phyloP scores from a whole-genome alignment of 2,329 filamentous ascomycete genomes.

The Nannizziopsis arthrosporioides region DNA sequence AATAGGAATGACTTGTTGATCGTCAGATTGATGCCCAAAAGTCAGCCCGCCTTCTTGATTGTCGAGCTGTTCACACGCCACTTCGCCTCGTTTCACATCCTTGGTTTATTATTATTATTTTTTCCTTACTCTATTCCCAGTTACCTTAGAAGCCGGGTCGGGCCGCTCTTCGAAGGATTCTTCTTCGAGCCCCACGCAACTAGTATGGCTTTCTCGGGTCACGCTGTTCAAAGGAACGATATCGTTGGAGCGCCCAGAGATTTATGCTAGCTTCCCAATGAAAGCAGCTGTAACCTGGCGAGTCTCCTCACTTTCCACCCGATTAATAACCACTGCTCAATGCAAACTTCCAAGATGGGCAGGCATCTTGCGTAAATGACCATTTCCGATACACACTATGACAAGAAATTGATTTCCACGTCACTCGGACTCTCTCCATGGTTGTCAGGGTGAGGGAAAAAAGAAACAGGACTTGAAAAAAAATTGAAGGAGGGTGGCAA shows the following conservation, averaged over 20 bases:
- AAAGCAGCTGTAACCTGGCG: conserved; percentile 6
- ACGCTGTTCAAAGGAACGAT: conserved; percentile 6
- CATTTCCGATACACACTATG: conserved; percentile 12
- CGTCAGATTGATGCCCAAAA: conserved; percentile 16
- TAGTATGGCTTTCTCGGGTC: conserved; percentile 1
- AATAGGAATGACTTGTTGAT: conserved; percentile 8
- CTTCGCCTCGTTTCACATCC: conserved; percentile 10
- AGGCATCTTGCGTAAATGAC: conserved; percentile 6
- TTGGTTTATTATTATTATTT: too few species aligned
- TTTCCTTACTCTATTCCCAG: conserved; percentile 7
- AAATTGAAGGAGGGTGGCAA: conserved; percentile 8
- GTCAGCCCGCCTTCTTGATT: conserved; percentile 5
- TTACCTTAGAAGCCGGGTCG: conserved; percentile 12
- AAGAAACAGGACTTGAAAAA: neutral
- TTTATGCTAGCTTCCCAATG: conserved; percentile 3
- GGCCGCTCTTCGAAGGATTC: conserved; percentile 10
- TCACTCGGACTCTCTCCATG: conserved; percentile 8
- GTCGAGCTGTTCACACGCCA: conserved; percentile 8
- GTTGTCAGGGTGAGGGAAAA: conserved; percentile 1
- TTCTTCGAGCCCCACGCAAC: conserved; percentile 9
- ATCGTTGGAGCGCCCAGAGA: conserved; percentile 10
- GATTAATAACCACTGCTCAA: conserved; percentile 1
- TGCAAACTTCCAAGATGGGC: conserved; percentile 2
- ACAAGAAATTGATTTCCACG: conserved; percentile 13
- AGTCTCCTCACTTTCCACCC: conserved; percentile 3